Evolutionary conservation across 352 stramenopile species (phyloP), one percentile per base, ranked within the genome.

Genomic region (Phytophthora cryptogea): DNA sequence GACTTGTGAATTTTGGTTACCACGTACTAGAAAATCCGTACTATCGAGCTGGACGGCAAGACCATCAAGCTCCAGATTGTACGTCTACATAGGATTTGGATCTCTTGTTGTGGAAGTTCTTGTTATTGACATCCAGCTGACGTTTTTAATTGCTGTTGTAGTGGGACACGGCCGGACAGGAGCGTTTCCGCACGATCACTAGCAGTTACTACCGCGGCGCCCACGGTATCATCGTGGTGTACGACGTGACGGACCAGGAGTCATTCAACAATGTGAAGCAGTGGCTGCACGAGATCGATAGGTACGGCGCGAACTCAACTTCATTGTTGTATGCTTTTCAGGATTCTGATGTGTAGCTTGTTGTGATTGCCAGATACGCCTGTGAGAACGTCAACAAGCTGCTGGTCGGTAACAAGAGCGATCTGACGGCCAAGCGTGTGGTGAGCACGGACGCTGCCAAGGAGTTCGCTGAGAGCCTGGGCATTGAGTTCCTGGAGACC

Each of bases 61-160:
- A 99, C 94, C 49, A 98, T 99, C 83, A 99, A 99, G 86, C 88
- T 99, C 39, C 97, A 99, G 86, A 99, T 99, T 87, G 88, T 97
- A 88, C 51, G 81, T 63, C 9, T n/a, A 20, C 27, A 6, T 13
- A n/a, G 17, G 35, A 8, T 41, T 41, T 41, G 16, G 20, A 23
- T 23, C 20, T 23, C 20, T 23, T 3, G 20, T 23, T 23, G 20
- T 2, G 20, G 2, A 23, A 23, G 20, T 14, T 9, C 23, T 41
- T 20, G 13, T 37, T 36, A n/a, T 6, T 42, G 14, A 14, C 9
- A 48, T 35, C 30, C 26, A 26, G 40, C 66, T 70, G 61, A 70
- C 28, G n/a, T 31, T 20, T 35, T 9, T 26, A 30, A 23, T 32
- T 66, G 14, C 4, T 35, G 46, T 32, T 86, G 44, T 55, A 92